Evolutionary conservation across 2,329 filamentous ascomycete species (phyloP), one percentile per base, ranked within the genome.

Genomic region (Phoma sp.): DNA sequence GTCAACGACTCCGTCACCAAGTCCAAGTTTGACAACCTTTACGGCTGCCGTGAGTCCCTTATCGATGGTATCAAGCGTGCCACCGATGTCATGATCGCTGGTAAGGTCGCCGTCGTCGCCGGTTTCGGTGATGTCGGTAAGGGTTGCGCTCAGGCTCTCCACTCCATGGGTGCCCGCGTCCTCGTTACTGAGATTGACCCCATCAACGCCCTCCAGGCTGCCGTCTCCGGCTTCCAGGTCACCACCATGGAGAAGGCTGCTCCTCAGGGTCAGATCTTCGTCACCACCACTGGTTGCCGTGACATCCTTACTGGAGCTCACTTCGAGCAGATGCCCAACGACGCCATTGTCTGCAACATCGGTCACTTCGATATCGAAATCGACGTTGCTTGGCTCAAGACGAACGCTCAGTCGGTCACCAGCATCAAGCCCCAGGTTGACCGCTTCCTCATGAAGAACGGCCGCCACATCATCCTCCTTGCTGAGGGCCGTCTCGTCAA

Each of bases 341-440:
- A 99, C 73, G 93, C 93, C 78, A 98, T 99, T 74, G 93, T 98
- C 71, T 98, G 93, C 92, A 99, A 99, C 87, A 99, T 99, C 82
- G 93, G 93, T 78, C 93, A 99, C 86, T 99, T 99, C 82, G 93
- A 99, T 80, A 96, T 97, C 73, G 95, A 99, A 85, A 99, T 99
- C 73, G 95, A 99, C 79, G 95, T 99, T 81, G 95, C 95, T 67
- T 99, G 95, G 95, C 85, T 99, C 81, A 98, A 98, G 91, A 88
- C 88, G 81, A 98, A 96, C 83, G 90, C 93, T 78, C 86, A 88
- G 80, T 92, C 89, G 74, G 90, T 93, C 66, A 89, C 93, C 84
- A 96, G 95, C 88, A 97, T 99, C 87, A 99, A 99, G 89, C 93
- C 95, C 75, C 95, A 99, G 84, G 95, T 99, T 74, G 95, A 99